Evolutionary conservation across 495 filamentous ascomycete genomes (phyloP), one percentile per base, ranked within the genome.

Genomic region (Penicillium dipodomyicola): DNA sequence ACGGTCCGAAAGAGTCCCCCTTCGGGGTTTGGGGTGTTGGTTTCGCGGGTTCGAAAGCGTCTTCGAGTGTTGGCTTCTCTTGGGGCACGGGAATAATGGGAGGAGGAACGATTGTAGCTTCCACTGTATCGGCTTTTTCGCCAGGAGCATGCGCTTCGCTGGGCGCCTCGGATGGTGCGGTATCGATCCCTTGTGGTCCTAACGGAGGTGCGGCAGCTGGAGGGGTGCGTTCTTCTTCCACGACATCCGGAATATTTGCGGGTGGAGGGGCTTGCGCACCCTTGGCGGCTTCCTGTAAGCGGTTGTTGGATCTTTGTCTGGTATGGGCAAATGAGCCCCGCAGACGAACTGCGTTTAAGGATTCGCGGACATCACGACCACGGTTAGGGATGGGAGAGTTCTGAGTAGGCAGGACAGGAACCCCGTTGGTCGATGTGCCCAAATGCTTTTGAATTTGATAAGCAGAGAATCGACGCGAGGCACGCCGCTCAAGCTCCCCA

Each of bases 361-460:
- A 96, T 68, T 98, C 94, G 49, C 90, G 82, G 23, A 88, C 84
- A 70, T 98, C 94, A 44, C 88, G 83, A 8, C 91, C 91, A 40
- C 94, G 84, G 63, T 96, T 96, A 3, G 92, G 92, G 53, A 94
- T 81, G 2, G 93, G 90, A 27, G 89, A 88, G 45, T 88, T 93
- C 61, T 96, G 92, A 10, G 87, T 75, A 33, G 93, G 91, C 8
- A 96, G 77, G 74, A 96, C 88, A 5, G 91, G 90, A 6, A 97
- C 84, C 17, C 89, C 91, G 67, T 86, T 89, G 14, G 89, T 79
- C 32, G 87, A 87, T 23, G 85, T 81, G 2, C 93, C 94, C 4
- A 97, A 80, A 57, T 96, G 91, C 63, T 96, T 97, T 22, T 90
- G 89, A 45, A 97, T 92, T 63, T 97, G 95, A 72, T 97, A 98